Conservation (phyloP, 495 filamentous ascomycete genomes). For the Penicillium nucicola region DNA sequence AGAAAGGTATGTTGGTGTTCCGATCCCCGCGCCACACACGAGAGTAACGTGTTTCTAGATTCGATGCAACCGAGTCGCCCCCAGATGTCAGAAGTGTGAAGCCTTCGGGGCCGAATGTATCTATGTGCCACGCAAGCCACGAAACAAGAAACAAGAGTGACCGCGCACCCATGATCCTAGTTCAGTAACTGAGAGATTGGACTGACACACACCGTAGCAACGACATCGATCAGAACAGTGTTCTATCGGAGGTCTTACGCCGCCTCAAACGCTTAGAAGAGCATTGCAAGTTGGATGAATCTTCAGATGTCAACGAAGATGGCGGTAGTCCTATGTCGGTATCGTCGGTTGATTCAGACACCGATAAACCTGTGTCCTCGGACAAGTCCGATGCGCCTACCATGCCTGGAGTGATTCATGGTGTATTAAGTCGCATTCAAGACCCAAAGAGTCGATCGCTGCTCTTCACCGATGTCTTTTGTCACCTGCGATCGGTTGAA, state of each 20-base stretch:
- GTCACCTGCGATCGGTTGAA: constrained; percentile 8
- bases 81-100: constrained; percentile 20
- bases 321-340: neutral
- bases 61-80: constrained; percentile 18
- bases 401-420: neutral
- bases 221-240: constrained; percentile 4
- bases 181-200: no score
- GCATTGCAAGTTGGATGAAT: constrained; percentile 9
- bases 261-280: constrained; percentile 20
- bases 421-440: constrained; percentile 5
- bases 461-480: constrained; percentile 15
- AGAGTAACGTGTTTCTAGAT: constrained; percentile 9
- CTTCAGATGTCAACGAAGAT: neutral
- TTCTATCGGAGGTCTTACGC: constrained; percentile 11
- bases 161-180: neutral
- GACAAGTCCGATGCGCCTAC: no score
- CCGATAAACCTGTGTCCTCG: no score
- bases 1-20: constrained; percentile 11
- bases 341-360: no score
- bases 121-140: constrained; percentile 14
- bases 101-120: constrained; percentile 8
- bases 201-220: neutral
- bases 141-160: constrained; percentile 12
- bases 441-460: constrained; percentile 2
- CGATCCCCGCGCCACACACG: neutral